Conservation (phyloP, 2,329 filamentous ascomycete species). For the Madurella mycetomatis region DNA sequence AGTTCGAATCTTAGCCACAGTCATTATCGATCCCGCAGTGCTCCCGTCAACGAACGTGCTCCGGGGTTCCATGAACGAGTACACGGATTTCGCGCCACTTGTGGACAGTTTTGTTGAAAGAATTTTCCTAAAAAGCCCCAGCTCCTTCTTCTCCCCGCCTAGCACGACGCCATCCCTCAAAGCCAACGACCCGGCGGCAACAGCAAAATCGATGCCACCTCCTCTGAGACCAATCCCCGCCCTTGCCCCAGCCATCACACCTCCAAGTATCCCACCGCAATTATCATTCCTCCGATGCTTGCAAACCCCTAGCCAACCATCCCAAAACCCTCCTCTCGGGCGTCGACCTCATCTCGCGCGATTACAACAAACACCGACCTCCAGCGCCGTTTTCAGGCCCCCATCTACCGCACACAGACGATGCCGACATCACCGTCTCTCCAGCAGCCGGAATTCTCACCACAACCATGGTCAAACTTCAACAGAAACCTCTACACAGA, state of each 20-base stretch:
- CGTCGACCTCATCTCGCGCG: slow-evolving; percentile 28
- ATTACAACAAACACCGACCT: slow-evolving; percentile 26
- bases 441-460: slow-evolving; percentile 64
- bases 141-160: slow-evolving; percentile 18
- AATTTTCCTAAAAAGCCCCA: slow-evolving; percentile 24
- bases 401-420: slow-evolving; percentile 41
- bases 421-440: slow-evolving; percentile 71
- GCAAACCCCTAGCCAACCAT: slow-evolving; percentile 8
- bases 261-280: slow-evolving; percentile 11
- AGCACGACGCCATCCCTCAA: background rate
- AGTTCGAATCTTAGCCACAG: background rate
- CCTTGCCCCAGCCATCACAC: slow-evolving; percentile 20
- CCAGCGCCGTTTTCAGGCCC: slow-evolving; percentile 24
- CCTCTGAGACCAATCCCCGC: slow-evolving; percentile 17
- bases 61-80: slow-evolving; percentile 15
- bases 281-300: slow-evolving; percentile 27
- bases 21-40: slow-evolving; percentile 8
- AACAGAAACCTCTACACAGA: slow-evolving; percentile 63
- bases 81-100: slow-evolving; percentile 19
- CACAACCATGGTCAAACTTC: slow-evolving; percentile 66
- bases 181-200: background rate
- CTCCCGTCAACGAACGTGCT: slow-evolving; percentile 19
- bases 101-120: slow-evolving; percentile 28
- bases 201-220: slow-evolving; percentile 13
- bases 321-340: slow-evolving; percentile 25